Evolutionary conservation across 1,139 yeast species (phyloP).

Genomic region (Blastobotrys ciferrii): DNA sequence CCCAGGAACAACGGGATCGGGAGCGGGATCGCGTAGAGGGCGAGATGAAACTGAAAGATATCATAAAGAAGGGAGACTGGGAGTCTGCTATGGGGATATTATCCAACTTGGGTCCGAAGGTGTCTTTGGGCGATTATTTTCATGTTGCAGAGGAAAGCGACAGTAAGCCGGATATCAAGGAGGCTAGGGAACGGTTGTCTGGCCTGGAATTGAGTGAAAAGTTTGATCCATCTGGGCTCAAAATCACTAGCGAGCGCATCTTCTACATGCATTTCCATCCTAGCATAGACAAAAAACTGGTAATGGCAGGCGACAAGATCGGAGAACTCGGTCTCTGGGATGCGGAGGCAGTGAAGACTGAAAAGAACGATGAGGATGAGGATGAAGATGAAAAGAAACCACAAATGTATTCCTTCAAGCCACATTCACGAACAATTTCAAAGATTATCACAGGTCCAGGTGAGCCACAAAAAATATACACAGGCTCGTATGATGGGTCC

Average conservation of each 20-base stretch:
- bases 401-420: constrained; percentile 60
- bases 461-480: constrained; percentile 54
- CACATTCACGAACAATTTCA: constrained; percentile 75
- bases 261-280: constrained; percentile 79
- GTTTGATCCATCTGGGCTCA: constrained; percentile 68
- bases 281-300: constrained; percentile 54
- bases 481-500: constrained; percentile 86
- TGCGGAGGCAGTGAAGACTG: constrained; percentile 42
- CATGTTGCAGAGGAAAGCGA: constrained; percentile 42
- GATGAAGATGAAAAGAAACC: constrained; percentile 48
- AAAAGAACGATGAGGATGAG: constrained; percentile 25
- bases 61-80: constrained; percentile 38
- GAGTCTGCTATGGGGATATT: constrained; percentile 27
- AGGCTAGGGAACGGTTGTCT: constrained; percentile 53
- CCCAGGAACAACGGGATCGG: constrained; percentile 30
- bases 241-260: constrained; percentile 70
- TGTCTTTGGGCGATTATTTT: constrained; percentile 79
- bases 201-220: constrained; percentile 50
- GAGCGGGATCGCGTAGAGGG: constrained; percentile 34
- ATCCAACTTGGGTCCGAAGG: constrained; percentile 48
- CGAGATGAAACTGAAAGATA: constrained; percentile 35
- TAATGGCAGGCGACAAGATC: constrained; percentile 81
- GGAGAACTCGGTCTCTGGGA: constrained; percentile 94
- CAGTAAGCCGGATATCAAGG: constrained; percentile 33
- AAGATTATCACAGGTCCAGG: constrained; percentile 54